Conservation (phyloP, 768 basidiomycete species). For the Paxillus ammoniavirescens region DNA sequence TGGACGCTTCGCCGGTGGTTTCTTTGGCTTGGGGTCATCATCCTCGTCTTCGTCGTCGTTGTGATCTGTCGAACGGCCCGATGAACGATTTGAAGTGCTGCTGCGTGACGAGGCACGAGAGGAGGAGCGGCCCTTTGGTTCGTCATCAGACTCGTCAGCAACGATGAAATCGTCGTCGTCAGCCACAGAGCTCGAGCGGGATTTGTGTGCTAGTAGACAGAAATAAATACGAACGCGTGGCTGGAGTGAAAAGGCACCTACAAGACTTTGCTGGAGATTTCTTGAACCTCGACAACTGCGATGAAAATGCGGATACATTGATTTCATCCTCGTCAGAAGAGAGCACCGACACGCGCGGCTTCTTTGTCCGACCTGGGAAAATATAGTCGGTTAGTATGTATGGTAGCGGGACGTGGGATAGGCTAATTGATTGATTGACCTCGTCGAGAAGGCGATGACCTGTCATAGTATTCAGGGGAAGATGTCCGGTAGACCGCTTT, state of each 20-base stretch:
- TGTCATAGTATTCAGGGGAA: constrained; percentile 26
- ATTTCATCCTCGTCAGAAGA: constrained; percentile 51
- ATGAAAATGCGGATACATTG: constrained; percentile 48
- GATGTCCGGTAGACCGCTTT: constrained; percentile 21
- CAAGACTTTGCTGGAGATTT: constrained; percentile 59
- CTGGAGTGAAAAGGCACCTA: constrained; percentile 23
- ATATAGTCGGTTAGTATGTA: constrained; percentile 3
- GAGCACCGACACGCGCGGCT: constrained; percentile 52
- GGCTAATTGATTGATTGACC: constrained; percentile 10
- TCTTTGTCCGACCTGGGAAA: constrained; percentile 51
- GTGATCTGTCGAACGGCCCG: constrained; percentile 34
- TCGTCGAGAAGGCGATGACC: constrained; percentile 27
- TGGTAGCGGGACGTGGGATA: background rate
- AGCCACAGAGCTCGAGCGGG: constrained; percentile 38
- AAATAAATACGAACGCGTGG: constrained; percentile 7
- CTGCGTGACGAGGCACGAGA: constrained; percentile 51
- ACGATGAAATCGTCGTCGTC: constrained; percentile 77
- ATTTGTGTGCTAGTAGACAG: constrained; percentile 37
- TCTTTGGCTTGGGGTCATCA: constrained; percentile 35
- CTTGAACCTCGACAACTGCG: constrained; percentile 61
- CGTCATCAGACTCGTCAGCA: constrained; percentile 62
- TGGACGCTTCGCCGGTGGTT: constrained; percentile 35
- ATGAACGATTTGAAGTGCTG: constrained; percentile 30
- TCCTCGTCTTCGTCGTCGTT: constrained; percentile 44
- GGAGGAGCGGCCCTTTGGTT: constrained; percentile 45